phyloP scores from a whole-genome alignment of 1,139 yeast species.

The Magnusiomyces ingens region DNA sequence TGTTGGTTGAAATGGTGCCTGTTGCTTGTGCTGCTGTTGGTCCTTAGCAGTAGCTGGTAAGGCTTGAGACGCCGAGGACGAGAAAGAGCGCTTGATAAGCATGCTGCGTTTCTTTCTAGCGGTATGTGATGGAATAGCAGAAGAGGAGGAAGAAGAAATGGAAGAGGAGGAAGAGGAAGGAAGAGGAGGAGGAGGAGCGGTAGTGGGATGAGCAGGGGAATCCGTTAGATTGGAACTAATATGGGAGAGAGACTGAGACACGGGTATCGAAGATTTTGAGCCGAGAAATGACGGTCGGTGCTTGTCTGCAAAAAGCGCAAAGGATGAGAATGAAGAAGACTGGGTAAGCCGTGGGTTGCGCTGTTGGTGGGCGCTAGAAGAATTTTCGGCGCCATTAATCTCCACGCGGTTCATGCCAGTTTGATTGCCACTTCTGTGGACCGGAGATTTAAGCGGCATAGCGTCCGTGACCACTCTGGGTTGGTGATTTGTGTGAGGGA shows the following conservation, averaged over 20 bases:
- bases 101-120: background rate
- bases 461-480: too few relatives aligned
- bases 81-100: background rate
- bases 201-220: background rate
- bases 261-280: too few relatives aligned
- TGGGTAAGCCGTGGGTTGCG: background rate
- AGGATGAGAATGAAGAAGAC: background rate
- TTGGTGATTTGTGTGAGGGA: too few relatives aligned
- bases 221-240: background rate
- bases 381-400: background rate
- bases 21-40: background rate
- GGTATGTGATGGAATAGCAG: background rate
- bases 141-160: background rate
- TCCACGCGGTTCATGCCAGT: background rate
- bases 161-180: background rate
- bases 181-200: background rate
- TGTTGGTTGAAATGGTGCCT: constrained; percentile 10
- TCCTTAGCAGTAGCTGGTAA: constrained; percentile 1
- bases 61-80: constrained; percentile 2
- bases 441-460: too few relatives aligned
- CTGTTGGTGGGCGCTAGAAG: background rate
- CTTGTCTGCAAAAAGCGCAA: background rate
- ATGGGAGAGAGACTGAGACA: background rate
- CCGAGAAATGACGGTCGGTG: background rate
- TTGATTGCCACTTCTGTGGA: background rate